Evolutionary conservation across 176 grass and related monocot species (phyloP), one percentile per base, ranked within the genome.

Genomic region (Saccharum officinarum): DNA sequence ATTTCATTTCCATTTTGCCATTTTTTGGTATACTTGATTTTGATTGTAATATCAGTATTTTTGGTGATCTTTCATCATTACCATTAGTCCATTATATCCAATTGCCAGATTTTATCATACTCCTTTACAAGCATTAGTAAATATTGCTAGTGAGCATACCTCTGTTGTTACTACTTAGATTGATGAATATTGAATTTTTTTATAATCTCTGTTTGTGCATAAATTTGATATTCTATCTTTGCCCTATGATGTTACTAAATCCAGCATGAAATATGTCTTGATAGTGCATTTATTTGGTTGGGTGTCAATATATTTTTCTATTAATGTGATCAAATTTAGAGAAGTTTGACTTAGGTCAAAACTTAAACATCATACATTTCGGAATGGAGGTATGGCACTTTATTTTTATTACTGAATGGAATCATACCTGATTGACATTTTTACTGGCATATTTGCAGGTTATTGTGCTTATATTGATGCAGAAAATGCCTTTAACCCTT

Each of bases 381-480:
- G 3, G 57, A n/a, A 60, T 60, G 57, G 22, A 25, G 22, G 22
- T 60, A 25, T 11, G 10, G 8, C 9, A 4, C 57, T n/a, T 57
- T n/a, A 8, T 55, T 60, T 59, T 60, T 79, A 85, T 52, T 10
- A n/a, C 45, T 34, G 59, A 77, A 6, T 6, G 22, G 14, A n/a
- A 57, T 40, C 16, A 44, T 78, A 59, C 59, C 75, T 86, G 17
- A 92, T 87, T 80, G 45, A 2, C 22, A 72, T 46, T 65, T 11
- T 77, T 31, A 78, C 71, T 87, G 69, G 66, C 77, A 65, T 82
- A 71, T 75, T 89, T 94, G 71, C 83, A 98, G 97, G 97, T 75
- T 82, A 75, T 40, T 98, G 97, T 67, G 97, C 97, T 81, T 98
- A 98, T 88, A 70, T 98, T 82, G 97, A 98, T 92, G 89, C 81